A percentile compares a stretch with the other conserved stretches of the same genome.
phyloP scores from a whole-genome alignment of 129 eudicot species.

The Tagetes patula region DNA sequence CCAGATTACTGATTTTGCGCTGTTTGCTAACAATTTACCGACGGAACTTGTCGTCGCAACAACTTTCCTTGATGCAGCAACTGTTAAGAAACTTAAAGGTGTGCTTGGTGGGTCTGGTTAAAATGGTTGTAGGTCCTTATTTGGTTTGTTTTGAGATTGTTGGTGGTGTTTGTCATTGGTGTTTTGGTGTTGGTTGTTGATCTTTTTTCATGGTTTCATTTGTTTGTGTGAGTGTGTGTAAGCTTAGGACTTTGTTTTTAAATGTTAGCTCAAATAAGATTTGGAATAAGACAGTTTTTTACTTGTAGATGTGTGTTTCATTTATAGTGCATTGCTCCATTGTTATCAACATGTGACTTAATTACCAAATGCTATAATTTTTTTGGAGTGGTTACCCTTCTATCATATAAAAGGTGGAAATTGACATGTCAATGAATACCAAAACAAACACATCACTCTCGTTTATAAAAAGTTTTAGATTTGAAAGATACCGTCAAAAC shows the following conservation, averaged over 20 bases:
- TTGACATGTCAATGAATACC: too few species aligned
- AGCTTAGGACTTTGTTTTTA: slow-evolving; percentile 29
- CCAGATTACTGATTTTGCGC: slow-evolving; percentile 73
- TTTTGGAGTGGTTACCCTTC: too few species aligned
- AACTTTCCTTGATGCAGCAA: slow-evolving; percentile 70
- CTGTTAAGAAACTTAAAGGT: slow-evolving; percentile 82
- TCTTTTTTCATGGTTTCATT: background rate
- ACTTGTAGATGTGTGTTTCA: background rate
- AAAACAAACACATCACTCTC: too few species aligned
- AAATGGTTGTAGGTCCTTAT: background rate
- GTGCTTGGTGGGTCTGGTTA: slow-evolving; percentile 82
- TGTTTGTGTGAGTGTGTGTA: slow-evolving; percentile 10
- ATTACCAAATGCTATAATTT: too few species aligned
- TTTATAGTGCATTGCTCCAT: background rate
- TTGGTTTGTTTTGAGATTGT: slow-evolving; percentile 9
- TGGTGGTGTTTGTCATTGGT: slow-evolving; percentile 19
- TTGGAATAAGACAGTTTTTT: slow-evolving; percentile 20
- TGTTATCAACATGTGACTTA: background rate
- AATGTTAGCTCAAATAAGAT: slow-evolving; percentile 26
- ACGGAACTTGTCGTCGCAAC: slow-evolving; percentile 61
- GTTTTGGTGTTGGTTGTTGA: slow-evolving; percentile 19
- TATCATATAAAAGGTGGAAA: too few species aligned
- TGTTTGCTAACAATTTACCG: slow-evolving; percentile 70
- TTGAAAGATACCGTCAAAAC: too few species aligned
- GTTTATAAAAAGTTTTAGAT: too few species aligned